Conservation (phyloP, 2,329 filamentous ascomycete species). For the Xylaria sp. region DNA sequence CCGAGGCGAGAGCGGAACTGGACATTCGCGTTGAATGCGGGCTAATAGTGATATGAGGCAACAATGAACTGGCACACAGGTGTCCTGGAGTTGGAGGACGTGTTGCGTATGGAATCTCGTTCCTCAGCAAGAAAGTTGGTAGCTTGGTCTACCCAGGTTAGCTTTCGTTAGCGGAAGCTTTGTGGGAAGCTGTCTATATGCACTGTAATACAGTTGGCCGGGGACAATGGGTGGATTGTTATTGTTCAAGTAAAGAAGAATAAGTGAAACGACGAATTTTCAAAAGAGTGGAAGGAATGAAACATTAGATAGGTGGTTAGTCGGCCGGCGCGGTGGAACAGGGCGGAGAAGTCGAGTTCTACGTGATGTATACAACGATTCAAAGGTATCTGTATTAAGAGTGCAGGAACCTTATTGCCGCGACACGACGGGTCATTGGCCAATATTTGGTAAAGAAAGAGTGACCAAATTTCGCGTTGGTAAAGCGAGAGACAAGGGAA, state of each 20-base stretch:
- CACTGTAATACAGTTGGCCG: background rate
- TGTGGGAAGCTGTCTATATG: background rate
- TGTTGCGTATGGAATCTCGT: background rate
- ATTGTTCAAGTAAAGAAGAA: constrained; percentile 1
- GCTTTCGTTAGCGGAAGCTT: background rate
- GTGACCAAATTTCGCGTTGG: constrained; percentile 19
- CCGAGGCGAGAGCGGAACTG: constrained; percentile 5
- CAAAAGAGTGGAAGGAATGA: constrained; percentile 19
- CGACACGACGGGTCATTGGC: constrained; percentile 4
- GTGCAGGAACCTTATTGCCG: constrained; percentile 1
- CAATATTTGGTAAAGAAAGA: constrained; percentile 19
- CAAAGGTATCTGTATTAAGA: background rate
- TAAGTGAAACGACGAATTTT: constrained; percentile 9
- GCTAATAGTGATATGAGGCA: constrained; percentile 20
- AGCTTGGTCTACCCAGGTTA: background rate
- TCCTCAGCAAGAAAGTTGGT: background rate
- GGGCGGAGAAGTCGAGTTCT: constrained; percentile 15
- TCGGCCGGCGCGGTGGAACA: constrained; percentile 12
- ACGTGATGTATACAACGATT: constrained; percentile 12
- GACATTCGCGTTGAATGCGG: constrained; percentile 24
- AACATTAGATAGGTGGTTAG: background rate
- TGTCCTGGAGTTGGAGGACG: background rate
- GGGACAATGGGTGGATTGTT: background rate
- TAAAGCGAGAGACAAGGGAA: constrained; percentile 23
- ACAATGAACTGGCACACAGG: constrained; percentile 14